A percentile compares a stretch with the other conserved stretches of the same genome.
phyloP scores from a whole-genome alignment of 148 eudicot species.

The Cornus controversa region DNA sequence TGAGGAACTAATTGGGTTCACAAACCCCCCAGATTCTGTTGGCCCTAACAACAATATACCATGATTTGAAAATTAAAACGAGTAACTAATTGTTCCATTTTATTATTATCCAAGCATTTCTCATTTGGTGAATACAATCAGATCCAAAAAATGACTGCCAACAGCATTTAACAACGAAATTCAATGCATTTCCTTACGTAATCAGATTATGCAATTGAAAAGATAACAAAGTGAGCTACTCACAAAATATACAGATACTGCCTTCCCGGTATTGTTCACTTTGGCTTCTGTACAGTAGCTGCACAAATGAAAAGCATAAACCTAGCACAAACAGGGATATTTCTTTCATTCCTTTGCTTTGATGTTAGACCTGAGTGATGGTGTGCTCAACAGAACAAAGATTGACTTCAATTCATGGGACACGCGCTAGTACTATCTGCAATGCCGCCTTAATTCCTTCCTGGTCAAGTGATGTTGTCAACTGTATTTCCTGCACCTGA shows the following conservation, averaged over 20 bases:
- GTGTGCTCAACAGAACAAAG: not conserved
- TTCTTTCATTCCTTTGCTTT: not conserved
- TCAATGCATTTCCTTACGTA: not conserved
- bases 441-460: constrained; percentile 88
- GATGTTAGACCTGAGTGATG: not conserved
- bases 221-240: not conserved
- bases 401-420: constrained; percentile 44
- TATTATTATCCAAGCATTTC: not conserved
- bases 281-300: not conserved
- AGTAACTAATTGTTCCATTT: not conserved
- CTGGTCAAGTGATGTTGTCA: constrained; percentile 81
- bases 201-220: not conserved
- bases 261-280: not conserved
- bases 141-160: not conserved
- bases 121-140: not conserved
- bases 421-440: constrained; percentile 78
- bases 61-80: too few species aligned
- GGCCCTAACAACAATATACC: too few species aligned
- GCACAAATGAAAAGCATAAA: not conserved
- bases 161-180: not conserved
- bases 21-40: too few species aligned
- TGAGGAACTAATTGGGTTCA: too few species aligned
- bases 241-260: not conserved
- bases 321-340: not conserved
- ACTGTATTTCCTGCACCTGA: constrained; percentile 94